Evolutionary conservation across 441 rosid genomes (phyloP).

Genomic region (Erodium texanum): DNA sequence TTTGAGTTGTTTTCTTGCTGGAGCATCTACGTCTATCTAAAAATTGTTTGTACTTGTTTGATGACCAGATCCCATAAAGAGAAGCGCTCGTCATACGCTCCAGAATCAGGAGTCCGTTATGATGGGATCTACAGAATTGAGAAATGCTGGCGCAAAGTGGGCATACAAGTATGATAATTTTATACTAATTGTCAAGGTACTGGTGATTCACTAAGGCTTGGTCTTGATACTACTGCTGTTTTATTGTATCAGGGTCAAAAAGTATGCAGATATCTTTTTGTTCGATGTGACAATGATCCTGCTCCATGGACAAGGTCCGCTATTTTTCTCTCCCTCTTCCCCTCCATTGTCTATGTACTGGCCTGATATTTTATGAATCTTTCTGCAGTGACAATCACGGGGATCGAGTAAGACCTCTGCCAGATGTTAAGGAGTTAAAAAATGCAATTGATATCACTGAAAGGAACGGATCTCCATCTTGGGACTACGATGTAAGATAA

Average conservation of each 20-base stretch:
- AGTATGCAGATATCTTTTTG: slow-evolving; percentile 66
- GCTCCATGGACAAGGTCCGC: slow-evolving; percentile 90
- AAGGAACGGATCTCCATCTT: slow-evolving; percentile 53
- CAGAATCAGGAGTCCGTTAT: slow-evolving; percentile 64
- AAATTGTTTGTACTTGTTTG: no score
- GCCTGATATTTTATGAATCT: neutral
- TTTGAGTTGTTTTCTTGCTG: neutral
- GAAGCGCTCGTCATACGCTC: slow-evolving; percentile 68
- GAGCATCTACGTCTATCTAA: neutral
- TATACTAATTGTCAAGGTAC: neutral
- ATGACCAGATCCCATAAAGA: slow-evolving; percentile 60
- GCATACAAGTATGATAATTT: slow-evolving; percentile 35
- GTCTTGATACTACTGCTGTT: neutral
- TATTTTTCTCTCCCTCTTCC: neutral
- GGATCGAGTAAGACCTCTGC: slow-evolving; percentile 70
- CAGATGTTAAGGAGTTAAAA: slow-evolving; percentile 43
- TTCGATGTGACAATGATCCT: slow-evolving; percentile 81
- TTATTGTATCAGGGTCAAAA: slow-evolving; percentile 35
- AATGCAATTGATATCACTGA: slow-evolving; percentile 45
- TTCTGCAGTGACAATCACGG: slow-evolving; percentile 56
- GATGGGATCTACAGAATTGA: slow-evolving; percentile 78
- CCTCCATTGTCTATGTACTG: neutral
- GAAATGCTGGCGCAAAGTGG: slow-evolving; percentile 68
- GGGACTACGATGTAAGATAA: slow-evolving; percentile 66
- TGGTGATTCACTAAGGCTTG: neutral